A percentile compares a stretch with the other conserved stretches of the same genome.
Conservation (phyloP, 1,284 basidiomycete species). For the Exobasidium rhododendri region DNA sequence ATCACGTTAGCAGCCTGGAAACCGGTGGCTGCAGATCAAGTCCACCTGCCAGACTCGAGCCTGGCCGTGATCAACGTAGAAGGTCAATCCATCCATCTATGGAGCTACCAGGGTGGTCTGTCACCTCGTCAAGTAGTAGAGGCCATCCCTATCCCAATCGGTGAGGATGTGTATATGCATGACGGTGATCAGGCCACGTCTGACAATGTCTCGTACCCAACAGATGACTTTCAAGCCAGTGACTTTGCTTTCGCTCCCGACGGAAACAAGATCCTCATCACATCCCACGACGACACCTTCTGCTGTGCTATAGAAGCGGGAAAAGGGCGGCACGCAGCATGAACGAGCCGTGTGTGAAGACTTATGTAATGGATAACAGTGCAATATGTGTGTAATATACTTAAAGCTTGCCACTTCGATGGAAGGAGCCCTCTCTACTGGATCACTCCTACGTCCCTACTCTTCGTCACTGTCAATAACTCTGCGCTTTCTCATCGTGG, state of each 20-base stretch:
- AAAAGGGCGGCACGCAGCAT: not conserved
- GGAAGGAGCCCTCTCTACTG: no score
- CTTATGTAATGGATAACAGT: no score
- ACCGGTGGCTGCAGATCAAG: not conserved
- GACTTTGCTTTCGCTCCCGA: slow-evolving; percentile 1
- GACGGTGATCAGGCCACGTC: no score
- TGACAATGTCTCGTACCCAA: no score
- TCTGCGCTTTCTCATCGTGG: not conserved
- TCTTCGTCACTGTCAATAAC: slow-evolving; percentile 4
- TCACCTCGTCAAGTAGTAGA: not conserved
- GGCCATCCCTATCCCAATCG: slow-evolving; percentile 7
- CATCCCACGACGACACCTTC: slow-evolving; percentile 1
- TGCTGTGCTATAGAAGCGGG: slow-evolving; percentile 9
- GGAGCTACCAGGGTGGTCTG: not conserved
- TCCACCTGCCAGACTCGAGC: not conserved
- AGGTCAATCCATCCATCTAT: not conserved
- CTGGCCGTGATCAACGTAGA: not conserved
- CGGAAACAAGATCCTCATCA: slow-evolving; percentile 1
- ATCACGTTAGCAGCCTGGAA: not conserved
- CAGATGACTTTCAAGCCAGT: not conserved
- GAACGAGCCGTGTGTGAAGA: not conserved
- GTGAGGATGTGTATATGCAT: no score
- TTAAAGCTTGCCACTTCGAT: no score
- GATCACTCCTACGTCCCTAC: not conserved
- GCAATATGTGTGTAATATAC: no score